These are phyloP conservation scores for Trichoderma atrobrunneum DNA, from an alignment of 2,329 filamentous ascomycete genomes.

Conservation along the genomic window DNA sequence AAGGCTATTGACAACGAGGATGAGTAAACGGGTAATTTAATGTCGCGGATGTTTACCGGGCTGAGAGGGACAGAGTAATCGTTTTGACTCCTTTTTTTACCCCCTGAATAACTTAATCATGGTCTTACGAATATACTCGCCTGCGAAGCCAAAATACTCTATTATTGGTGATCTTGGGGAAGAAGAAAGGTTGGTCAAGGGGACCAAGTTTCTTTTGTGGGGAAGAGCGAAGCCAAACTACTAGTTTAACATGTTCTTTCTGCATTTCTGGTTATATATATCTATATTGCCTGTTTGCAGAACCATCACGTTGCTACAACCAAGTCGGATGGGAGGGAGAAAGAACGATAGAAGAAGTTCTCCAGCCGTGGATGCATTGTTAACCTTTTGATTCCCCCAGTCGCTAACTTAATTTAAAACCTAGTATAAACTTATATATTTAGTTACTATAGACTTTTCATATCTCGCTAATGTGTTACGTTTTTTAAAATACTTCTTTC, in stretches of 20 bases:
- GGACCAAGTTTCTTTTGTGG: conserved; percentile 10
- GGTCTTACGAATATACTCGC: neutral
- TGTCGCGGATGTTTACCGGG: conserved; percentile 12
- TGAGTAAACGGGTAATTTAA: conserved; percentile 12
- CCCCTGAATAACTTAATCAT: conserved; percentile 8
- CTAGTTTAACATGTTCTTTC: conserved; percentile 5
- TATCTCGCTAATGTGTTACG: conserved; percentile 17
- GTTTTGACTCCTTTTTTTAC: neutral
- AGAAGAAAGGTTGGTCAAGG: conserved; percentile 15
- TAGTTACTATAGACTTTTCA: conserved; percentile 20
- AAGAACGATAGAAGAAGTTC: conserved; percentile 2
- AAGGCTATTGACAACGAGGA: conserved; percentile 14
- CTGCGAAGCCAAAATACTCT: neutral
- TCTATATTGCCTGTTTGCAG: neutral
- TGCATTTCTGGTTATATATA: neutral
- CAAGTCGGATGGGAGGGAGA: conserved; percentile 10
- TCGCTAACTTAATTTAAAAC: conserved; percentile 19
- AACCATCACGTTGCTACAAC: conserved; percentile 7
- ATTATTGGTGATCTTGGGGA: conserved; percentile 12
- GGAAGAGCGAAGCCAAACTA: conserved; percentile 10
- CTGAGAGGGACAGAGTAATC: neutral
- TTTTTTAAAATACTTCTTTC: neutral
- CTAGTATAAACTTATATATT: conserved; percentile 18
- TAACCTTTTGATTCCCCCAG: conserved; percentile 19
- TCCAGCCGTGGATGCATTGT: conserved; percentile 19